phyloP scores from a whole-genome alignment of 2,329 filamentous ascomycete species.

The Leptographium wingfieldii region DNA sequence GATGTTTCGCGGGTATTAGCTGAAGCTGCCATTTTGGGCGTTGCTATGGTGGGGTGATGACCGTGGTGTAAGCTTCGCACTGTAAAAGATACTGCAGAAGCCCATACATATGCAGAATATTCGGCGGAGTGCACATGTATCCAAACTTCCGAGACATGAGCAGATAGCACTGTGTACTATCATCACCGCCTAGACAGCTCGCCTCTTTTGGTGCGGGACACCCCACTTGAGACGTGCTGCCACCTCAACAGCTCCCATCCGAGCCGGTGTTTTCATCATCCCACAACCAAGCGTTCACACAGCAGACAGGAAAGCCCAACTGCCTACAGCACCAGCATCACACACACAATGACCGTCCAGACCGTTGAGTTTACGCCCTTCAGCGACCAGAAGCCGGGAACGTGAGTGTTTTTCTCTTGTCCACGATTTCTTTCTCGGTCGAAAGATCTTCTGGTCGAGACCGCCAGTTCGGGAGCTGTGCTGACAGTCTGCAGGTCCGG shows the following conservation, averaged over 20 bases:
- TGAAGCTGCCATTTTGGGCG: too few relatives aligned
- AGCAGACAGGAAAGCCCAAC: neutral
- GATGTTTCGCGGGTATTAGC: too few relatives aligned
- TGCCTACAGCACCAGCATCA: neutral
- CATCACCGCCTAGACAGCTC: neutral
- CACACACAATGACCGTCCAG: slow-evolving; percentile 28
- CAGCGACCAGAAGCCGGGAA: slow-evolving; percentile 96
- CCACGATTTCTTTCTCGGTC: neutral
- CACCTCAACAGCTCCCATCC: neutral
- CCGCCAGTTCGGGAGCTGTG: neutral
- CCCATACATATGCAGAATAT: too few relatives aligned
- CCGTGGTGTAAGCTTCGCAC: too few relatives aligned
- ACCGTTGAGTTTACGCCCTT: slow-evolving; percentile 77
- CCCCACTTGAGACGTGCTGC: neutral
- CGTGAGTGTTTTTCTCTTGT: slow-evolving; percentile 52
- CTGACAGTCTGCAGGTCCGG: slow-evolving; percentile 54
- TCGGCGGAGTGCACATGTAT: too few relatives aligned
- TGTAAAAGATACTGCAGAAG: slow-evolving; percentile 29
- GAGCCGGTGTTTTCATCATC: neutral
- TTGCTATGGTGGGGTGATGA: too few relatives aligned
- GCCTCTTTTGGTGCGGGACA: neutral
- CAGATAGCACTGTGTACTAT: neutral
- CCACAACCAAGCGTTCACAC: neutral
- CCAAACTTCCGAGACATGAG: neutral
- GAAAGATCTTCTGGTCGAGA: neutral